These are phyloP conservation scores for Prunella vulgaris DNA, from an alignment of 257 asterid species.

Conservation along the genomic window DNA sequence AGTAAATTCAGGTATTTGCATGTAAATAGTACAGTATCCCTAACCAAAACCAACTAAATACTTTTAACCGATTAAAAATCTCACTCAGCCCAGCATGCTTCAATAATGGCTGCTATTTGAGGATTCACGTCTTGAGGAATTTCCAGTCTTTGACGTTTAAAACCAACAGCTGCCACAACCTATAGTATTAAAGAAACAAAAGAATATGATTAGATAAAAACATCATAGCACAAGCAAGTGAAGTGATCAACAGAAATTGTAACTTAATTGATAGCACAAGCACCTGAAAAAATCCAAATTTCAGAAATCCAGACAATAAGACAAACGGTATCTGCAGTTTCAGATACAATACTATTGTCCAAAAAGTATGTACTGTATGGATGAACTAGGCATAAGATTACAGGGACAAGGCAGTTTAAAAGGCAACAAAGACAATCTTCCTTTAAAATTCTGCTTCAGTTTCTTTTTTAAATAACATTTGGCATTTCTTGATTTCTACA, in stretches of 20 bases:
- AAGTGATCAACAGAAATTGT: not conserved
- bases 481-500: not conserved
- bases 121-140: conserved; percentile 73
- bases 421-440: not conserved
- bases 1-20: not conserved
- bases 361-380: not conserved
- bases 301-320: not conserved
- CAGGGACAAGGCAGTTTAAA: not conserved
- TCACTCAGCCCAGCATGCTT: conserved; percentile 89
- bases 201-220: not conserved
- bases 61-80: conserved; percentile 24
- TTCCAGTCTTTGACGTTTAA: conserved; percentile 73
- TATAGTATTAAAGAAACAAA: conserved; percentile 25
- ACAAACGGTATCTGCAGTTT: not conserved
- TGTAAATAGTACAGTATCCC: not conserved
- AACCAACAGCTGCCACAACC: conserved; percentile 99
- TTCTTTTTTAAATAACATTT: not conserved
- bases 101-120: conserved; percentile 70
- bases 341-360: not conserved
- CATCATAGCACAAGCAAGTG: not conserved
- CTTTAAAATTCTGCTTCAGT: not conserved
- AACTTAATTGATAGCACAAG: not conserved
- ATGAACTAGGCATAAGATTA: not conserved
- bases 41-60: conserved; percentile 16
- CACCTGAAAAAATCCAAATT: not conserved